These are phyloP conservation scores for Pelagomonas calceolata DNA, from an alignment of 108 stramenopile species.

Conservation along the genomic window DNA sequence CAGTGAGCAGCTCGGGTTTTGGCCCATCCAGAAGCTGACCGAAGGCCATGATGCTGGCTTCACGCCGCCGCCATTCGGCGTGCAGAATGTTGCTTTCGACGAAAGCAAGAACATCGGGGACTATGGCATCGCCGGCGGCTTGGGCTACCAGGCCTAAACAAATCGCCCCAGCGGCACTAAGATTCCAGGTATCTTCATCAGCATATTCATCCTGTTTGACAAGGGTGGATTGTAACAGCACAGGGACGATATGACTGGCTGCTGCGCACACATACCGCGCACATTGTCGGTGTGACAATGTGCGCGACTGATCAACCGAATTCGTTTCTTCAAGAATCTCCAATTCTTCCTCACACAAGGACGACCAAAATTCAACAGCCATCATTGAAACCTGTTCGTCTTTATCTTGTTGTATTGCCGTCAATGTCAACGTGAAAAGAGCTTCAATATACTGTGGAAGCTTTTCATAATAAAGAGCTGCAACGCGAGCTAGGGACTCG, in stretches of 20 bases:
- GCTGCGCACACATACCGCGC: conserved; percentile 58
- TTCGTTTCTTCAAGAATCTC: conserved; percentile 59
- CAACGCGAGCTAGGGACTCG: conserved; percentile 75
- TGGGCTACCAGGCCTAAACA: conserved; percentile 64
- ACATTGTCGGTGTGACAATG: conserved; percentile 20
- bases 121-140: conserved; percentile 69
- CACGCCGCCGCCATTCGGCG: conserved; percentile 76
- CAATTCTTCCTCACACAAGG: conserved; percentile 75
- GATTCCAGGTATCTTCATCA: conserved; percentile 64
- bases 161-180: conserved; percentile 74
- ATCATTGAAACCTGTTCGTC: conserved; percentile 44
- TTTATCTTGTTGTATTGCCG: not conserved
- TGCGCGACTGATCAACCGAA: conserved; percentile 27
- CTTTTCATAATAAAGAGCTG: conserved; percentile 79
- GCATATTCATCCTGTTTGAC: conserved; percentile 83
- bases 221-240: conserved; percentile 56
- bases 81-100: conserved; percentile 68
- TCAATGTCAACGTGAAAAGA: conserved; percentile 74
- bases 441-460: conserved; percentile 77
- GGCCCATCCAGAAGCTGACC: conserved; percentile 78
- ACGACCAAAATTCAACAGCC: conserved; percentile 91
- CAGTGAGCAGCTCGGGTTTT: conserved; percentile 53
- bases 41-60: conserved; percentile 88
- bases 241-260: conserved; percentile 59
- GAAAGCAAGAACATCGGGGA: conserved; percentile 70